Conservation (phyloP, 257 asterid genomes). For the Avicennia marina region DNA sequence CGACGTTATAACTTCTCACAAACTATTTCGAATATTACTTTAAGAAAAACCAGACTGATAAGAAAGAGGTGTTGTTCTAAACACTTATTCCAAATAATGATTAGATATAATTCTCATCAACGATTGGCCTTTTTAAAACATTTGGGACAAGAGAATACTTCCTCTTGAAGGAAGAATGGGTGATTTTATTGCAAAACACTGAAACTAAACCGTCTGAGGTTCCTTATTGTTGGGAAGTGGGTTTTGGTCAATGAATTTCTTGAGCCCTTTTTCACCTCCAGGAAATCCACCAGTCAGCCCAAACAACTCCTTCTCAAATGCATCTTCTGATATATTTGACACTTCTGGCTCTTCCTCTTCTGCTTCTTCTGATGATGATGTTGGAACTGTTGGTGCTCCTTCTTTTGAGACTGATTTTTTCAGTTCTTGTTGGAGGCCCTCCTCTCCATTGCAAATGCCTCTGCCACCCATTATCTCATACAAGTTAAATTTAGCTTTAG, state of each 20-base stretch:
- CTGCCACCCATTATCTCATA: slow-evolving; percentile 76
- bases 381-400: slow-evolving; percentile 16
- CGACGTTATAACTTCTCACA: too few relatives aligned
- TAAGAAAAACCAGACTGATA: too few relatives aligned
- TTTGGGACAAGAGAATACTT: too few relatives aligned
- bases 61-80: too few relatives aligned
- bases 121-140: too few relatives aligned
- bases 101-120: too few relatives aligned
- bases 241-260: slow-evolving; percentile 57
- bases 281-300: slow-evolving; percentile 94
- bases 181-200: too few relatives aligned
- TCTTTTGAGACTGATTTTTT: slow-evolving; percentile 33
- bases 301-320: slow-evolving; percentile 68
- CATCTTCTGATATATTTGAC: slow-evolving; percentile 37
- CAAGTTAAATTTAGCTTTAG: slow-evolving; percentile 71
- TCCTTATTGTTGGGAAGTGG: slow-evolving; percentile 54
- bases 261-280: slow-evolving; percentile 75
- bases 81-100: too few relatives aligned
- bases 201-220: slow-evolving; percentile 5
- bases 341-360: slow-evolving; percentile 1
- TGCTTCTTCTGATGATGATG: slow-evolving; percentile 16
- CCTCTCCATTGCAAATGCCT: slow-evolving; percentile 81
- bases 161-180: too few relatives aligned
- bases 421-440: slow-evolving; percentile 52
- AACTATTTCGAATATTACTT: too few relatives aligned